Conservation (phyloP, 2,329 filamentous ascomycete genomes). For the Diaporthe humulicola region DNA sequence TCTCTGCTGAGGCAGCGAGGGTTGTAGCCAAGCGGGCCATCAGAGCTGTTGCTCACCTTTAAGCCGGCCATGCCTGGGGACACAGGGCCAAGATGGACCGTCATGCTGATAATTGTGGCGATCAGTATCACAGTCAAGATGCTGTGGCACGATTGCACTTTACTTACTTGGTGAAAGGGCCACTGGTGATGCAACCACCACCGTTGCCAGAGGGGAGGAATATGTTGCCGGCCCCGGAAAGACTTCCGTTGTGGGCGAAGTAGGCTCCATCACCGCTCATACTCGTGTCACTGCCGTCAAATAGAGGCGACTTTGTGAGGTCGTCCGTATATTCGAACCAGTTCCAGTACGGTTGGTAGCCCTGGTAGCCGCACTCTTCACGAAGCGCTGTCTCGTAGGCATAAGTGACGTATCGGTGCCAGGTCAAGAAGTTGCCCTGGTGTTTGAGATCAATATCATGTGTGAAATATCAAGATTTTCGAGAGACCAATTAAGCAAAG, state of each 20-base stretch:
- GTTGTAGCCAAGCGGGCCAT: constrained; percentile 42
- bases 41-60: not conserved
- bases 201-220: constrained; percentile 29
- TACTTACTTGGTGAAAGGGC: constrained; percentile 30
- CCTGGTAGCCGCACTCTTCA: constrained; percentile 34
- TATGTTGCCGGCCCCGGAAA: not conserved
- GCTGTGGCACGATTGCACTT: too few relatives aligned
- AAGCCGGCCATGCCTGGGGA: not conserved
- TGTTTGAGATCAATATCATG: not conserved
- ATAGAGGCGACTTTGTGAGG: constrained; percentile 13
- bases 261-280: constrained; percentile 27
- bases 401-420: constrained; percentile 26
- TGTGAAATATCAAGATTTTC: too few relatives aligned
- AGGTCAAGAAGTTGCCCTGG: constrained; percentile 34
- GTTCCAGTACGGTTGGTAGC: constrained; percentile 34
- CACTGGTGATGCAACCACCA: constrained; percentile 30
- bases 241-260: constrained; percentile 21
- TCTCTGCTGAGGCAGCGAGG: constrained; percentile 46
- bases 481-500: rapidly evolving
- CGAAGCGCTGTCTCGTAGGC: constrained; percentile 30
- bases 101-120: constrained; percentile 4
- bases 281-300: constrained; percentile 32
- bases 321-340: constrained; percentile 9
- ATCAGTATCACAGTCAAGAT: not conserved
- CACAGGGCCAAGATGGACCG: constrained; percentile 22